Base-by-base conservation (phyloP, 768 basidiomycete genomes). In the Suillus bovinus region DNA sequence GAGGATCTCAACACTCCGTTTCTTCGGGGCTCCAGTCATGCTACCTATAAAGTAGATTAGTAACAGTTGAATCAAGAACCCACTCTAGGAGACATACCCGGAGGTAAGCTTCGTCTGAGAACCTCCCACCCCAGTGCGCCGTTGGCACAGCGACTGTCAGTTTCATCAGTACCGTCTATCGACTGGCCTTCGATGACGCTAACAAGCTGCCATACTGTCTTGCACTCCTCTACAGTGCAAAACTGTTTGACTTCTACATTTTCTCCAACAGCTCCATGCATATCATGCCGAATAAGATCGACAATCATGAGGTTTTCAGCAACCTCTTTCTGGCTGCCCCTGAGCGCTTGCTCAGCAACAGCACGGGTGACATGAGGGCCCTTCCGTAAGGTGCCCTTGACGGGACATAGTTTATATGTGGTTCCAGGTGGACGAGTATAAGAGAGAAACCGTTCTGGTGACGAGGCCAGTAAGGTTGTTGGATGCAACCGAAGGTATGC, bases 271-370 rank as follows among this genome's bases (percentile, higher is more conserved):
- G 90, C 88, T 34, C 86, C 86, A 67, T 96, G 87, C 38, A 99
- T 79, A 76, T 99, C 96, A 66, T 97, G 92, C 38, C 94, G 86
- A 69, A 96, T 96, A 54, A 99, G 85, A 72, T 98, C 96, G 29
- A 97, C 96, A 65, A 99, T 97, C 96, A 99, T 98, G 61, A 99
- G 76, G 72, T 99, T 99, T 78, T 98, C 96, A 0, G 95, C 96
- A 2, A 96, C 86, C 74, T 99, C 96, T 73, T 99, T 99, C 47
- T 78, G 79, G 72, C 84, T 90, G 6, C 88, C 87, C 16, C 79
- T 79, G 61, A 90, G 75, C 16, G 82, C 73, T 74, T 86, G 67
- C 68, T 89, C 86, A n/a, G 88, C 88, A 54, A 85, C 82, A 60
- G 81, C 84, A 31, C 85, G 85, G 20, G 83, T 88, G 61, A 88